Percentiles rank a stretch among this genome's conserved stretches.
These are phyloP conservation scores for Naematelia aurantialba DNA, from an alignment of 768 basidiomycete species.

Conservation along the genomic window DNA sequence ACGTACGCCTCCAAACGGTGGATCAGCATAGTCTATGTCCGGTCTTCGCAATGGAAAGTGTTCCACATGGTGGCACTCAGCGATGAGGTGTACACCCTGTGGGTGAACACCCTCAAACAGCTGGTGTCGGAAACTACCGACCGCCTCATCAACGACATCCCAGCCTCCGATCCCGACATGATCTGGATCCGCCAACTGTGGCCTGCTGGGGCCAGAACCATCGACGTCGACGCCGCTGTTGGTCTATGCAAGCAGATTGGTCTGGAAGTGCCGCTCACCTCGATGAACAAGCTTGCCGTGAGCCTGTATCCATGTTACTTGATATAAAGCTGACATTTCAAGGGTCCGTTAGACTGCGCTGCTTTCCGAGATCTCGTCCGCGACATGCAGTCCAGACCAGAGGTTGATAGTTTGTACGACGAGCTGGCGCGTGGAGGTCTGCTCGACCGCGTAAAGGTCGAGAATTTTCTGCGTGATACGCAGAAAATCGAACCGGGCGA, in stretches of 20 bases:
- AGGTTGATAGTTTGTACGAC: slow-evolving; percentile 66
- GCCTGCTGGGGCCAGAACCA: slow-evolving; percentile 34
- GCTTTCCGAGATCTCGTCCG: slow-evolving; percentile 81
- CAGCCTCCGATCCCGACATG: slow-evolving; percentile 37
- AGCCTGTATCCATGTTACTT: neutral
- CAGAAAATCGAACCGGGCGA: slow-evolving; percentile 53
- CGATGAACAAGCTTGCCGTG: neutral
- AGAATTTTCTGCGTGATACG: slow-evolving; percentile 56
- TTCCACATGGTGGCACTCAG: slow-evolving; percentile 76
- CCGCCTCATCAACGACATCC: slow-evolving; percentile 29
- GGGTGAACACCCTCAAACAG: slow-evolving; percentile 63
- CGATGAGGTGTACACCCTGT: slow-evolving; percentile 60
- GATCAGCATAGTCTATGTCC: slow-evolving; percentile 79
- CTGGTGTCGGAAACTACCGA: slow-evolving; percentile 51
- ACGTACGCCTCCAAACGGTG: slow-evolving; percentile 65
- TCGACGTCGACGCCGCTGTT: slow-evolving; percentile 33
- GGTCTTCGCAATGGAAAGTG: slow-evolving; percentile 61
- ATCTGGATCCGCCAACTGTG: slow-evolving; percentile 44
- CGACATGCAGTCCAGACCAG: slow-evolving; percentile 75
- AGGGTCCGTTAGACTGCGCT: slow-evolving; percentile 50
- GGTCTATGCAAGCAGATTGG: slow-evolving; percentile 34
- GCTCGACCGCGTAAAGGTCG: slow-evolving; percentile 54
- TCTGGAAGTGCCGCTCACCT: slow-evolving; percentile 21
- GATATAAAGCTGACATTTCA: slow-evolving; percentile 2
- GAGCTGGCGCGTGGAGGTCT: slow-evolving; percentile 49